phyloP scores from a whole-genome alignment of 2,329 filamentous ascomycete genomes.

The Didymosphaeria variabile region DNA sequence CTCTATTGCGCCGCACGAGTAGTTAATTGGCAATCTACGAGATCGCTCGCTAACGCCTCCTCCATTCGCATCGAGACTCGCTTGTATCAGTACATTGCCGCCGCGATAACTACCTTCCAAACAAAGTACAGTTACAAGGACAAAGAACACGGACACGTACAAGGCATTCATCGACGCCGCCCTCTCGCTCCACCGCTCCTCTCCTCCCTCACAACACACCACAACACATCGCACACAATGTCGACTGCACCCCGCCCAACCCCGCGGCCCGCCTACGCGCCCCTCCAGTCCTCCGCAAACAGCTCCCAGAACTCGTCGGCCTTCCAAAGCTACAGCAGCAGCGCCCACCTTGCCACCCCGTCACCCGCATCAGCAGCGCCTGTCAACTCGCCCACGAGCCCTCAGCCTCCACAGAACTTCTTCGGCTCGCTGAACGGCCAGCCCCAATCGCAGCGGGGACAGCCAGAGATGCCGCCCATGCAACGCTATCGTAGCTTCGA shows the following conservation, averaged over 20 bases:
- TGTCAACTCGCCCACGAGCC: slow-evolving; percentile 42
- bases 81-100: slow-evolving; percentile 28
- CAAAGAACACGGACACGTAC: not conserved
- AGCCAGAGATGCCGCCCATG: slow-evolving; percentile 36
- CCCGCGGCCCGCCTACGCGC: slow-evolving; percentile 45
- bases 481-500: slow-evolving; percentile 43
- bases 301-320: slow-evolving; percentile 39
- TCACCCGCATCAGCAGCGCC: slow-evolving; percentile 46
- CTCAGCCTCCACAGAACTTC: slow-evolving; percentile 45
- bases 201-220: not conserved
- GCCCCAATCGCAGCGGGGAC: slow-evolving; percentile 39
- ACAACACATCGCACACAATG: slow-evolving; percentile 20
- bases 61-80: slow-evolving; percentile 1
- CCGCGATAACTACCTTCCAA: slow-evolving; percentile 16
- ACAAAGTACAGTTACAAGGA: slow-evolving; percentile 7
- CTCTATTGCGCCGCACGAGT: slow-evolving; percentile 19
- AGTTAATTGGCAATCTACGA: slow-evolving; percentile 29
- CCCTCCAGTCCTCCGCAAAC: slow-evolving; percentile 43
- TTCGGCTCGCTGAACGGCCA: slow-evolving; percentile 41
- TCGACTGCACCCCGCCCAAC: slow-evolving; percentile 34
- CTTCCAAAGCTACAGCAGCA: slow-evolving; percentile 55
- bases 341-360: slow-evolving; percentile 49
- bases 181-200: not conserved
- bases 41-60: slow-evolving; percentile 31
- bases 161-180: not conserved